Evolutionary conservation across 345 rosid species (phyloP).

Genomic region (Euphorbia lathyris): DNA sequence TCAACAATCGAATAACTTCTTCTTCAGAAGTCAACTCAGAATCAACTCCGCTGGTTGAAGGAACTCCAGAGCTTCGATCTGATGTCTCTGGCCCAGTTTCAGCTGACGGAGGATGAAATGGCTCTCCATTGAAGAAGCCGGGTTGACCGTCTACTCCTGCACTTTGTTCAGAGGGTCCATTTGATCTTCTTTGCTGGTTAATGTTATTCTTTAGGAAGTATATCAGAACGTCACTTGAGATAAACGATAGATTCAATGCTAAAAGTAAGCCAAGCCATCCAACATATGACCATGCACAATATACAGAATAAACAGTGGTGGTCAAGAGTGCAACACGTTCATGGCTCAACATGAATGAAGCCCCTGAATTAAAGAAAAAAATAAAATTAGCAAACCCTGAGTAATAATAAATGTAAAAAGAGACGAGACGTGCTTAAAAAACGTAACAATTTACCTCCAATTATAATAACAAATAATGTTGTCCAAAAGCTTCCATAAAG

Average conservation of each 20-base stretch:
- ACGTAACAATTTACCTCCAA: constrained; percentile 54
- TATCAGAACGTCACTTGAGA: constrained; percentile 84
- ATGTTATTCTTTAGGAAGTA: constrained; percentile 65
- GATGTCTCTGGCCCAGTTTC: constrained; percentile 61
- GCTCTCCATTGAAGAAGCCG: constrained; percentile 40
- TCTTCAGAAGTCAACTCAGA: constrained; percentile 86
- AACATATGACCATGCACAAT: constrained; percentile 71
- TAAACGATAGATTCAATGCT: constrained; percentile 80
- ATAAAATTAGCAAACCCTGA: constrained; percentile 13
- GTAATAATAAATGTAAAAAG: constrained; percentile 1
- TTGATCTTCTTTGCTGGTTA: constrained; percentile 46
- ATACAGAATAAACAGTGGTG: constrained; percentile 61
- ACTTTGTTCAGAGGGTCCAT: constrained; percentile 39
- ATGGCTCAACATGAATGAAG: constrained; percentile 58
- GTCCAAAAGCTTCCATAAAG: constrained; percentile 95
- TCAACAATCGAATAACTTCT: constrained; percentile 78
- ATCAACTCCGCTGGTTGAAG: constrained; percentile 86
- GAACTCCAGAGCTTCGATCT: constrained; percentile 67
- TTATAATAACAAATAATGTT: constrained; percentile 52
- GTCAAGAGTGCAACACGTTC: constrained; percentile 69
- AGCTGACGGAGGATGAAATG: constrained; percentile 50
- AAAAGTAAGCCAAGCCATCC: constrained; percentile 87
- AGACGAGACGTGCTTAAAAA: constrained; percentile 2
- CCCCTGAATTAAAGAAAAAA: constrained; percentile 45
- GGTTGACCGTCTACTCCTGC: constrained; percentile 45